Base-by-base conservation (phyloP, 1,139 yeast genomes). In the Wickerhamomyces sp. region DNA sequence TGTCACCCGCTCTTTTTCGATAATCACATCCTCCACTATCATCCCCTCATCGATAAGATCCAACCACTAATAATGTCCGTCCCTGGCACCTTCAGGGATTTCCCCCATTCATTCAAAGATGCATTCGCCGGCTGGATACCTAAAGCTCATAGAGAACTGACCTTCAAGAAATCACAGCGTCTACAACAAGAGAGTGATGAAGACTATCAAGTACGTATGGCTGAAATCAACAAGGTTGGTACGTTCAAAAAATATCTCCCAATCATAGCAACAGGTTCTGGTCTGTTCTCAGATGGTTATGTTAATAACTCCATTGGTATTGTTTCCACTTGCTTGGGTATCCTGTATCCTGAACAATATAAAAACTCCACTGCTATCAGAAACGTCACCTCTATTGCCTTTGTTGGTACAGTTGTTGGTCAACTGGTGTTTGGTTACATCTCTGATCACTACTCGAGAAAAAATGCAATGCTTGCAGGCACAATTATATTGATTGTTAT, bases 401-500 rank as follows among this genome's bases (percentile, higher is more conserved):
- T 88, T 55, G 95, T 73, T 11, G 96, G 96, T 50, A 87, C 89
- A 4, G 93, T 88, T 33, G 71, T 84, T n/a, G 96, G 96, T 28
- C 89, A 80, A 65, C 68, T 88, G 36, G 36, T 68, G 3, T 87
- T 88, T 59, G 96, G 96, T 32, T 78, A 76, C 51, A 62, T 84
- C 33, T 73, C 94, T 14, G 96, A 88, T 61, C 73, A 78, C 52
- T 66, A 78, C 47, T 81, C 88, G 11, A 76, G 96, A 62, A 86
- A 81, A 53, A 60, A 69, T 8, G 94, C 94, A 31, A 87, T 88
- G 95, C 55, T 88, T 46, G 58, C 71, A 31, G 86, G 95, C 28
- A 84, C 88, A 19, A 59, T 67, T 23, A 72, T 87, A 57, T 70
- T 88, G 51, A 82, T 87, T 46, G 31, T 86, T 14, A 84, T 86